Evolutionary conservation across 495 filamentous ascomycete genomes (phyloP), one percentile per base, ranked within the genome.

Genomic region (Talaromyces liani): DNA sequence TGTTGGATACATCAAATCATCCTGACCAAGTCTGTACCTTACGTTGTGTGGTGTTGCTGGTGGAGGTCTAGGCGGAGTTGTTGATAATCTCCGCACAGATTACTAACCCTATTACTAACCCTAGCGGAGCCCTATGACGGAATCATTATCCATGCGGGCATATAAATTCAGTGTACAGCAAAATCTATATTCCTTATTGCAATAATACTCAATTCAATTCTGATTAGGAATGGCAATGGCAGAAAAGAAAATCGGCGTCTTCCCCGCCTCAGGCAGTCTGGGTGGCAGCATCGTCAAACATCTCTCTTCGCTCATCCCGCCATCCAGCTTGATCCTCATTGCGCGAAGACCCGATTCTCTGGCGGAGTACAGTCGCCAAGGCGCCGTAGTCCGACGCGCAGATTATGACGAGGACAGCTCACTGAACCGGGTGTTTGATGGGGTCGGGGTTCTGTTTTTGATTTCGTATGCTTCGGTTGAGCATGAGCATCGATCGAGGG

Each of bases 241-340:
- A 60, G 58, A 60, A 36, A 36, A 41, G 22, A 78, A 72, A 70
- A 75, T 77, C 57, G 77, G 77, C 62, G 70, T 84, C 62, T 84
- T 84, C 71, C 82, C 82, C 24, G 80, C 81, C 9, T 73, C 80
- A 2, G 82, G 82, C 5, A 77, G 68, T 3, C 73, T 84, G 0
- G 82, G 79, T 41, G 62, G 66, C 34, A 82, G 79, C 72, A 78
- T 76, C 54, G 68, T 77, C 68, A 73, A 71, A 18, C 79, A 83
- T 65, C 73, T 84, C 3, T 47, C 72, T 2, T 70, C 70, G 8
- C 70, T 73, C 6, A 68, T 81, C 20, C 73, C 76, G 45, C 66
- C 74, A 18, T 72, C 73, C 4, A 64, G 77, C 2, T 68, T 83
- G 10, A 66, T 77, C 8, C 72, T 83, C 18, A 77, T 83, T 61